These are phyloP conservation scores for Filobasidium wieringae DNA, from an alignment of 768 basidiomycete genomes.

Conservation along the genomic window DNA sequence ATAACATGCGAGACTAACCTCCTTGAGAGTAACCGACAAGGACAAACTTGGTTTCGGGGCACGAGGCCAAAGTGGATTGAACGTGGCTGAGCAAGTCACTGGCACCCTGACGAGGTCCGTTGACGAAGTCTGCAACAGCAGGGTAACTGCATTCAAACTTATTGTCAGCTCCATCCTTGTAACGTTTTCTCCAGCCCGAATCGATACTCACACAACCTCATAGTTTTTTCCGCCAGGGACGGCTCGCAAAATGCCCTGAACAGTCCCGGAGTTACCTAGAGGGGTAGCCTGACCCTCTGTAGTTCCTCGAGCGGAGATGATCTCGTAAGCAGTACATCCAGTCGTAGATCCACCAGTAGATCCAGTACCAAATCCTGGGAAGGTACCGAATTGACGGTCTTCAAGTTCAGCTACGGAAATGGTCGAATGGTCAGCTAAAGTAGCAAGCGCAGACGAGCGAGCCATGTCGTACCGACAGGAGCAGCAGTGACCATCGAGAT, in stretches of 20 bases:
- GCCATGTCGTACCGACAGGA: neutral
- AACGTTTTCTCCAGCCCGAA: too few species aligned
- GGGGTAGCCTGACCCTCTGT: conserved; percentile 2
- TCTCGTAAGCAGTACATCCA: conserved; percentile 6
- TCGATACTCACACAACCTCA: conserved; percentile 4
- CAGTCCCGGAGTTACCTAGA: conserved; percentile 3
- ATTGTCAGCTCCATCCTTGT: too few species aligned
- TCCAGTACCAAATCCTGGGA: neutral
- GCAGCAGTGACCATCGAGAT: neutral
- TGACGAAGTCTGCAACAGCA: neutral
- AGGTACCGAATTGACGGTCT: neutral
- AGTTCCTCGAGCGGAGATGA: conserved; percentile 5
- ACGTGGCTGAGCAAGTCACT: conserved; percentile 1
- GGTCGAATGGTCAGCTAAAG: neutral
- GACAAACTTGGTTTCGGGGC: conserved; percentile 4
- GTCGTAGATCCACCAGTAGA: neutral
- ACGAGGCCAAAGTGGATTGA: neutral
- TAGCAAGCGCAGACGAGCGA: neutral
- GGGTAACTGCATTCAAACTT: too few species aligned
- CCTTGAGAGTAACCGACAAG: conserved; percentile 4
- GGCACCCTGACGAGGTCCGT: neutral
- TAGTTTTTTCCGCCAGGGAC: conserved; percentile 6
- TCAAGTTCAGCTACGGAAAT: neutral
- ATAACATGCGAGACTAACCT: too few species aligned
- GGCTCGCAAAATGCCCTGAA: neutral